phyloP scores from a whole-genome alignment of 371 early-diverging fungal genomes.

The Batkoa obscura region DNA sequence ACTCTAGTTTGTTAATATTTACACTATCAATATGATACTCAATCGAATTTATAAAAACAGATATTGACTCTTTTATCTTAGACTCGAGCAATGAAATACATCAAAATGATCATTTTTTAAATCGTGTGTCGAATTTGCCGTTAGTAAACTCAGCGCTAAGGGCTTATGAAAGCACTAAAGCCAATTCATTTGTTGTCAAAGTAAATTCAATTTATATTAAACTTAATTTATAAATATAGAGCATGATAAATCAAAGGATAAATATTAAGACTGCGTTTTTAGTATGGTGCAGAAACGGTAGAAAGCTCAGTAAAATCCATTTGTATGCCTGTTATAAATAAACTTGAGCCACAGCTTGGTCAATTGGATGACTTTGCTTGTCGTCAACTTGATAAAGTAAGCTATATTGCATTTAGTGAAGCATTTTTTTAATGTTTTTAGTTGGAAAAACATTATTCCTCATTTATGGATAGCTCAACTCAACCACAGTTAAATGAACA shows the following conservation, averaged over 20 bases:
- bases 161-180: conserved; percentile 56
- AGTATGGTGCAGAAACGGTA: conserved; percentile 51
- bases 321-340: conserved; percentile 35
- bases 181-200: conserved; percentile 45
- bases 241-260: background rate
- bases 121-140: conserved; percentile 54
- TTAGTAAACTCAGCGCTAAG: conserved; percentile 54
- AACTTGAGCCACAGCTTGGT: conserved; percentile 30
- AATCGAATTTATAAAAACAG: background rate
- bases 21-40: background rate
- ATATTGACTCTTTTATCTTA: background rate
- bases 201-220: conserved; percentile 12
- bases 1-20: background rate
- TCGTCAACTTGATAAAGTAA: conserved; percentile 44
- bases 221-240: background rate
- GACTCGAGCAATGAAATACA: background rate
- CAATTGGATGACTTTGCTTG: conserved; percentile 59
- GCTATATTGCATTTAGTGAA: conserved; percentile 3
- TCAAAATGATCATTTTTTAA: conserved; percentile 26
- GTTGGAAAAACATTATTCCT: conserved; percentile 3
- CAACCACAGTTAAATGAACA: background rate
- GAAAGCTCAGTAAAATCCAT: conserved; percentile 51
- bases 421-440: background rate
- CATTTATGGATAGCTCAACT: conserved; percentile 2
- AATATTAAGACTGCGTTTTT: background rate